Conservation (phyloP, 116 monocot genomes). For the Papilionanthe hybrid region DNA sequence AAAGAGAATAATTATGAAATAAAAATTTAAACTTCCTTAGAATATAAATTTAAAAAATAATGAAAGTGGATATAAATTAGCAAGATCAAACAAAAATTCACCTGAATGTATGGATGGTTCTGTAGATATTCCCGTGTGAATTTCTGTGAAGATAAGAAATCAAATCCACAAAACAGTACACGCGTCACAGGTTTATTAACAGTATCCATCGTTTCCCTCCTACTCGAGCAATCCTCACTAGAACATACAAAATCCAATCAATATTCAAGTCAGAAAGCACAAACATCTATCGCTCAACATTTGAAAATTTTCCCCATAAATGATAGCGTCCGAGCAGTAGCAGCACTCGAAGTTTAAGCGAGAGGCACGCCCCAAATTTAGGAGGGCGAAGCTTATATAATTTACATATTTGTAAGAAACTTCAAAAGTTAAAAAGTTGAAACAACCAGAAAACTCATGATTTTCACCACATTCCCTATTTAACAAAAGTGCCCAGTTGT, state of each 20-base stretch:
- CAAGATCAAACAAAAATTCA: slow-evolving; percentile 9
- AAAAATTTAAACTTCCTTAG: neutral
- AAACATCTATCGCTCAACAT: neutral
- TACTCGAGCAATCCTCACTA: slow-evolving; percentile 28
- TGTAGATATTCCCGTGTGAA: slow-evolving; percentile 66
- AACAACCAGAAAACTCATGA: no score
- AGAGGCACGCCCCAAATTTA: no score
- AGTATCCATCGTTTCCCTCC: slow-evolving; percentile 15
- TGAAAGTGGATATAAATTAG: neutral
- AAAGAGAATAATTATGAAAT: neutral
- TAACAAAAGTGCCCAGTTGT: no score
- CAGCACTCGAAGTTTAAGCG: no score
- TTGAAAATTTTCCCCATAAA: neutral
- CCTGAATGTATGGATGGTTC: slow-evolving; percentile 63
- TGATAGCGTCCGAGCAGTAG: neutral
- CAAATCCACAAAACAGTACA: slow-evolving; percentile 68
- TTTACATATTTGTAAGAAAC: no score
- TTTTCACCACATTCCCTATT: no score
- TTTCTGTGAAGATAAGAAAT: slow-evolving; percentile 40
- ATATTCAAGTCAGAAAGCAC: neutral
- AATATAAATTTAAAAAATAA: neutral
- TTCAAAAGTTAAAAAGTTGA: no score
- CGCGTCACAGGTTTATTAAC: slow-evolving; percentile 26
- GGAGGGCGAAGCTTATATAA: no score
- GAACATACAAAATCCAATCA: slow-evolving; percentile 3